Base-by-base conservation (phyloP, 306 rosid genomes). In the Castanea sativa region DNA sequence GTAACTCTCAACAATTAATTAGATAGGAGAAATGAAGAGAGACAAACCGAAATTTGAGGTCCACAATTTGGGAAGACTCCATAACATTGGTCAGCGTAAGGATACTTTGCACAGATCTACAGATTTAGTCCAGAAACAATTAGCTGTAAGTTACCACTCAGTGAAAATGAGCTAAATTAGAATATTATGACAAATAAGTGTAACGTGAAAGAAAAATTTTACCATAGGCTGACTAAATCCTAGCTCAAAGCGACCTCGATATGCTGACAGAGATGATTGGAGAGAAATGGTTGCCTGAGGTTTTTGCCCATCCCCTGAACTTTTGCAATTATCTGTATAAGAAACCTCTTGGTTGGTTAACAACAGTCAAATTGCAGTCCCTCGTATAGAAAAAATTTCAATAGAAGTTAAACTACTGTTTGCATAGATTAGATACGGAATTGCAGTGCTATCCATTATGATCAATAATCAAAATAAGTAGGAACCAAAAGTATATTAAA, bases 161-260 rank as follows among this genome's bases (percentile, higher is more conserved):
- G 71, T 10, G 13, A 58, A 14, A 35, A 71, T 21, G 55, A 25
- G 51, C 15, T 72, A 58, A 23, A 19, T 71, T 5, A 58, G 23
- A 51, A 71, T 23, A 53, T 64, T 32, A 60, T 73, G 59, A 43
- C 56, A 41, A 56, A 51, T 61, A 74, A 58, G 59, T 25, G 52
- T 30, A 15, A 51, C 30, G 9, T 73, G 5, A 55, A 53, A 35
- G 58, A 67, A 80, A 82, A 43, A 53, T 71, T 75, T 61, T 83
- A 92, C 98, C 98, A 87, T 35, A 15, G 97, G 98, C 83, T 88
- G 98, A 82, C 86, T 72, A 74, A 94, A 89, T 76, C 98, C 97
- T 9, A 92, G 90, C 90, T 91, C 97, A 78, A 89, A 87, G 80
- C 83, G 89, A 73, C 86, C 74, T 51, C 33, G 68, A 64, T 85